These are phyloP conservation scores for Tricholoma bakamatsutake DNA, from an alignment of 768 basidiomycete species.

Conservation along the genomic window DNA sequence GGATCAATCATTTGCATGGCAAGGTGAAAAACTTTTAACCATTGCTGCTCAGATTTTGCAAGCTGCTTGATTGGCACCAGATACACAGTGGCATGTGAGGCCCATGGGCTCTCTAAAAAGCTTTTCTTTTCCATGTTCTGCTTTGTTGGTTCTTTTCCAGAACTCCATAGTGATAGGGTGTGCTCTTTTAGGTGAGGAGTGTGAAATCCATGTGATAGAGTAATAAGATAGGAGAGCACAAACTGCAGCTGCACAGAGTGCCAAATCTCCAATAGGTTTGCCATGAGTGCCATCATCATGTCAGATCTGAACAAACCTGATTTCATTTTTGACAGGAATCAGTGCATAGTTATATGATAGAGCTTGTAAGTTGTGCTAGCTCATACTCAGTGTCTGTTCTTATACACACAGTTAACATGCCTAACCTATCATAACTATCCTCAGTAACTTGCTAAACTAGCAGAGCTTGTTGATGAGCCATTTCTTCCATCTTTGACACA, in stretches of 20 bases:
- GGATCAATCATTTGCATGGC: not conserved
- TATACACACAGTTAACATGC: too few species aligned
- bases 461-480: too few species aligned
- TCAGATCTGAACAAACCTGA: not conserved
- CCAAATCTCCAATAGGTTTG: not conserved
- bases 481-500: too few species aligned
- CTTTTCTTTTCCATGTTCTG: not conserved
- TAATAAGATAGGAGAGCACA: not conserved
- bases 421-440: too few species aligned
- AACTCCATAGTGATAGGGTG: not conserved
- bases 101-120: not conserved
- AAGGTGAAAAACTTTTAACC: not conserved
- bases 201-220: too few species aligned
- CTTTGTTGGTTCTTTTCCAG: not conserved
- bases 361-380: too few species aligned
- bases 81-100: not conserved
- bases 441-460: too few species aligned
- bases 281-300: not conserved
- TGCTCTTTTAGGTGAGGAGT: too few species aligned
- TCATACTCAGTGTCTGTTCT: too few species aligned
- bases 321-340: not conserved
- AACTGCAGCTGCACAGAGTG: not conserved
- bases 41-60: not conserved
- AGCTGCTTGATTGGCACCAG: not conserved
- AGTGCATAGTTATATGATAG: too few species aligned